Percentiles rank a stretch among this genome's conserved stretches.
Evolutionary conservation across 139 green algal species (phyloP).

Genomic region (Ettlia oleoabundans): DNA sequence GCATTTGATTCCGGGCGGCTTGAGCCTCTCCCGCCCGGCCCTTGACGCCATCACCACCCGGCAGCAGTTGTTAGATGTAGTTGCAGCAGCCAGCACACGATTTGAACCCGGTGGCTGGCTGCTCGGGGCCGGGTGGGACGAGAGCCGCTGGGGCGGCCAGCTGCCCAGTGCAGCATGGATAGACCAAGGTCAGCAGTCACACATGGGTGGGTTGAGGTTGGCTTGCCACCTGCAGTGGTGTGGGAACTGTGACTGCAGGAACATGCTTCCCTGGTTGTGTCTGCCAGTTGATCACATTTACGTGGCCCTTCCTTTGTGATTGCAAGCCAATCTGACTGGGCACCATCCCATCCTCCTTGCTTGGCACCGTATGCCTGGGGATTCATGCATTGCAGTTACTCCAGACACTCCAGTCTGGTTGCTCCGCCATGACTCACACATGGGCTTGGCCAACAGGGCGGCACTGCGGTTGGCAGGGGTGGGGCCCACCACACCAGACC

Average conservation of each 20-base stretch:
- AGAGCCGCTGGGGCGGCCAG: conserved; percentile 59
- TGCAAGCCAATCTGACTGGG: not conserved
- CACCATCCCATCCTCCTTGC: not conserved
- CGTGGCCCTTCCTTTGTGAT: no score
- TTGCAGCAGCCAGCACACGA: conserved; percentile 10
- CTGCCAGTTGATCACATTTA: no score
- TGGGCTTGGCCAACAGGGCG: conserved; percentile 59
- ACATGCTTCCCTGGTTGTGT: no score
- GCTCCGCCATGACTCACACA: conserved; percentile 68
- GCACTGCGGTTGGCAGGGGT: conserved; percentile 62
- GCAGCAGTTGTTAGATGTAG: conserved; percentile 33
- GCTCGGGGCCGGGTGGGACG: conserved; percentile 65
- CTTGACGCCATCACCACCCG: conserved; percentile 38
- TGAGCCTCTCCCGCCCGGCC: conserved; percentile 58
- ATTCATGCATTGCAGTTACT: not conserved
- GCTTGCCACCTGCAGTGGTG: no score
- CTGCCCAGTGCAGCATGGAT: conserved; percentile 54
- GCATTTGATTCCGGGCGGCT: conserved; percentile 68
- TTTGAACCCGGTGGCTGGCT: conserved; percentile 51
- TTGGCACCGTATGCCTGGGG: no score
- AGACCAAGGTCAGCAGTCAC: conserved; percentile 31
- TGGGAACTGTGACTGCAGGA: no score
- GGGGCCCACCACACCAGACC: conserved; percentile 35
- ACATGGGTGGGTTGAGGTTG: no score
- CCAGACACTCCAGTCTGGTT: conserved; percentile 44